phyloP scores from a whole-genome alignment of 495 filamentous ascomycete species.

The Penicillium soppii region DNA sequence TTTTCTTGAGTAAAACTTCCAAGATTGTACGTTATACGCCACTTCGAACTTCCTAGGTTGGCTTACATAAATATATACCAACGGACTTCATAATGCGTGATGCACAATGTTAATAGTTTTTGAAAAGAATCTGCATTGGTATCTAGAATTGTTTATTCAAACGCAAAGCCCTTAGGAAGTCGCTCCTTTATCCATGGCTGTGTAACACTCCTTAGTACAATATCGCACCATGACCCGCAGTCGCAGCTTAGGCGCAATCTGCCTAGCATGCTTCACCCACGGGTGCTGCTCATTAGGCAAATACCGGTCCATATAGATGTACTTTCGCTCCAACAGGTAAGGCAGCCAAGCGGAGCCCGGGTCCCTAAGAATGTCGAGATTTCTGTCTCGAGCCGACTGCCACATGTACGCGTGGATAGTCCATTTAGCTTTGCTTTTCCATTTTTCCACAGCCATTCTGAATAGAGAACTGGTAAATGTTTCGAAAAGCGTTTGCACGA shows the following conservation, averaged over 20 bases:
- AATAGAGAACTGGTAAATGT: background rate
- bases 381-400: slow-evolving; percentile 2
- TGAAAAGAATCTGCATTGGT: too few species aligned
- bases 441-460: background rate
- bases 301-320: background rate
- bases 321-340: background rate
- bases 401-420: background rate
- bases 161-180: background rate
- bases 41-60: too few species aligned
- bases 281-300: background rate
- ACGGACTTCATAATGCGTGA: too few species aligned
- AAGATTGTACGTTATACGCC: too few species aligned
- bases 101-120: too few species aligned
- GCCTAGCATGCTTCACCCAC: background rate
- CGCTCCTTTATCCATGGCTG: too few species aligned
- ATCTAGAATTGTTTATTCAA: too few species aligned
- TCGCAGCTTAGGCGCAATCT: background rate
- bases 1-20: too few species aligned
- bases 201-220: slow-evolving; percentile 1
- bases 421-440: slow-evolving; percentile 1
- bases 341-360: background rate
- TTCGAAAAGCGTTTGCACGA: background rate
- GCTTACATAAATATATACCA: too few species aligned
- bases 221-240: slow-evolving; percentile 1
- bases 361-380: background rate